These are phyloP conservation scores for Gossypium ekmanianum DNA, from an alignment of 345 rosid genomes.

Conservation along the genomic window DNA sequence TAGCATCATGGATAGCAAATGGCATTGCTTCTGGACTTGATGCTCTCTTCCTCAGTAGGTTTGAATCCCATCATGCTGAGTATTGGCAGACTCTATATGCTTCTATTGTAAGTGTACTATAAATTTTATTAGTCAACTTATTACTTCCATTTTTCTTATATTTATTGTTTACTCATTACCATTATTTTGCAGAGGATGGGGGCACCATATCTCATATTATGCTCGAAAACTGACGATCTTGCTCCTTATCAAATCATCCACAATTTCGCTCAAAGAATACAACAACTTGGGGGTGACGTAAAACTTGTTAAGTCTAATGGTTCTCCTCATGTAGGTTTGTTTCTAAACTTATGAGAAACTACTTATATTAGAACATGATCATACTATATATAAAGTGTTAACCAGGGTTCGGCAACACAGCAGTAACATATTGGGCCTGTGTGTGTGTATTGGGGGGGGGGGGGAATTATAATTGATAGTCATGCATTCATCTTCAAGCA, in stretches of 20 bases:
- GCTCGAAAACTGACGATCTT: conserved; percentile 78
- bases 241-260: conserved; percentile 67
- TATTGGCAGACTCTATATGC: conserved; percentile 93
- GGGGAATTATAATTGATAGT: background rate
- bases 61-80: conserved; percentile 86
- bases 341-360: conserved; percentile 14
- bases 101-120: conserved; percentile 59
- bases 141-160: background rate
- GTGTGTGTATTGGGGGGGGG: accelerated
- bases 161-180: conserved; percentile 13
- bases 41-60: conserved; percentile 72
- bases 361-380: background rate
- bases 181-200: conserved; percentile 52
- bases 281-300: conserved; percentile 74
- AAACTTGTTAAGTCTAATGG: conserved; percentile 70
- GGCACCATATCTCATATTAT: conserved; percentile 76
- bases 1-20: conserved; percentile 68
- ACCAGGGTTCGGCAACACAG: background rate
- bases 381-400: background rate
- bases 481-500: background rate
- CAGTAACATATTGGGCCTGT: background rate
- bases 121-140: background rate
- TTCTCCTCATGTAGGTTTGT: conserved; percentile 91
- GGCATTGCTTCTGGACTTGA: conserved; percentile 72
- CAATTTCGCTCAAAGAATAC: conserved; percentile 67